These are phyloP conservation scores for Phaffia australis DNA, from an alignment of 768 basidiomycete species.

Conservation along the genomic window DNA sequence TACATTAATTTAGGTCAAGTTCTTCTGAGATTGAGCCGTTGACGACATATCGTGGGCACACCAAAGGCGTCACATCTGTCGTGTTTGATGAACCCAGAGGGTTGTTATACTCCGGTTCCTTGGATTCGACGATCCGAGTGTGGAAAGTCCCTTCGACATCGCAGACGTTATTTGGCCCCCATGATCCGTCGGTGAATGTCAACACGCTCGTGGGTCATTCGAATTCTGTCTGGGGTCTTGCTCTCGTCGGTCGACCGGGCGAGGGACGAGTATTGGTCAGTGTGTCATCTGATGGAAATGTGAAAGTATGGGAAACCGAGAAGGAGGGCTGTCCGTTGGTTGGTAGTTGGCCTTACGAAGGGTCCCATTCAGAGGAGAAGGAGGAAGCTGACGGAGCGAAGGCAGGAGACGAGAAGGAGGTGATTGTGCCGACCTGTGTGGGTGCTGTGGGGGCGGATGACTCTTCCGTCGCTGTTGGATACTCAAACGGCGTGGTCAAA, in stretches of 20 bases:
- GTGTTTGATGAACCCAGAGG: conserved; percentile 49
- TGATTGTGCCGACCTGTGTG: conserved; percentile 62
- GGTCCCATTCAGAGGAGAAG: conserved; percentile 47
- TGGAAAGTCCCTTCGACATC: conserved; percentile 66
- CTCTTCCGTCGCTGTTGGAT: conserved; percentile 81
- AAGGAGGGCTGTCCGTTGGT: conserved; percentile 49
- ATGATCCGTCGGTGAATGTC: conserved; percentile 64
- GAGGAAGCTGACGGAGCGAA: conserved; percentile 40
- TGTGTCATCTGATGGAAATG: conserved; percentile 42
- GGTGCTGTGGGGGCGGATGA: conserved; percentile 71
- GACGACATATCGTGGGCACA: conserved; percentile 85
- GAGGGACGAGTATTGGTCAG: conserved; percentile 64
- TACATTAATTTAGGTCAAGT: not conserved
- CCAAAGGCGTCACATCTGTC: conserved; percentile 68
- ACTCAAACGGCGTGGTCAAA: conserved; percentile 76
- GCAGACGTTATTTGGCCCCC: conserved; percentile 83
- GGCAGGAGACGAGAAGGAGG: conserved; percentile 28
- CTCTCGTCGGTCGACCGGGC: conserved; percentile 56
- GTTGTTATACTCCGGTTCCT: conserved; percentile 76
- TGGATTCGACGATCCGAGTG: conserved; percentile 84
- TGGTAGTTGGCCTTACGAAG: conserved; percentile 70
- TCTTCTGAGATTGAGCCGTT: conserved; percentile 71
- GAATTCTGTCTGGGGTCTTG: conserved; percentile 93
- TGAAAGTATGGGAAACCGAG: conserved; percentile 37
- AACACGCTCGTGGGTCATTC: conserved; percentile 83